phyloP scores from a whole-genome alignment of 2,329 filamentous ascomycete genomes.

The Aspergillus texensis region DNA sequence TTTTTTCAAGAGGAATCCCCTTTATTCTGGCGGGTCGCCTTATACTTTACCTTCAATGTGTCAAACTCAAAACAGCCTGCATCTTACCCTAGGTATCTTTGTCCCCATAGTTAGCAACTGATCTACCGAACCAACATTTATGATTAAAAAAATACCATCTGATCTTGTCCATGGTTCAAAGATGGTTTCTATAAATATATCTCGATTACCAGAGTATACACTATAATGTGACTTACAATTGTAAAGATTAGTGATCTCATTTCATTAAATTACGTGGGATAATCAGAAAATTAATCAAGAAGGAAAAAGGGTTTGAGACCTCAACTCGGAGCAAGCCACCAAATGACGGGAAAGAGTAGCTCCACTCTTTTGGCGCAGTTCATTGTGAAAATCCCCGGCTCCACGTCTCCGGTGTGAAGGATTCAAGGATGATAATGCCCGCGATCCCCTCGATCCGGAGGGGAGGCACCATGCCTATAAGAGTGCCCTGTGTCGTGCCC shows the following conservation, averaged over 20 bases:
- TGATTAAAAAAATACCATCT: neutral
- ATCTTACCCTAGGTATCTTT: neutral
- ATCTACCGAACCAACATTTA: neutral
- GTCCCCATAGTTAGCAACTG: neutral
- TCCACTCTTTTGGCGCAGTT: neutral
- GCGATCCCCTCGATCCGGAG: neutral
- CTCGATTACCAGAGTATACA: neutral
- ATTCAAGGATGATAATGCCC: conserved; percentile 8
- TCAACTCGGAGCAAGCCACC: neutral
- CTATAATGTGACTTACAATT: neutral
- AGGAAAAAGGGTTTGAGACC: neutral
- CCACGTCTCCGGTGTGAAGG: conserved; percentile 9
- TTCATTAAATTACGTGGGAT: neutral
- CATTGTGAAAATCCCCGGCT: conserved; percentile 6
- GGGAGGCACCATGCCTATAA: conserved; percentile 1
- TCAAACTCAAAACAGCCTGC: neutral
- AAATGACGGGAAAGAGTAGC: neutral
- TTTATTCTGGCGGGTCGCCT: neutral
- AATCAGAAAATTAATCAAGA: neutral
- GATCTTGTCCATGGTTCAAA: neutral
- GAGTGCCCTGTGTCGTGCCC: neutral
- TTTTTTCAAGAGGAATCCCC: no score
- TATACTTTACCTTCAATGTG: neutral
- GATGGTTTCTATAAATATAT: neutral
- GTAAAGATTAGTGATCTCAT: neutral